Evolutionary conservation across 306 rosid species (phyloP).

Genomic region (Ormosia emarginata): DNA sequence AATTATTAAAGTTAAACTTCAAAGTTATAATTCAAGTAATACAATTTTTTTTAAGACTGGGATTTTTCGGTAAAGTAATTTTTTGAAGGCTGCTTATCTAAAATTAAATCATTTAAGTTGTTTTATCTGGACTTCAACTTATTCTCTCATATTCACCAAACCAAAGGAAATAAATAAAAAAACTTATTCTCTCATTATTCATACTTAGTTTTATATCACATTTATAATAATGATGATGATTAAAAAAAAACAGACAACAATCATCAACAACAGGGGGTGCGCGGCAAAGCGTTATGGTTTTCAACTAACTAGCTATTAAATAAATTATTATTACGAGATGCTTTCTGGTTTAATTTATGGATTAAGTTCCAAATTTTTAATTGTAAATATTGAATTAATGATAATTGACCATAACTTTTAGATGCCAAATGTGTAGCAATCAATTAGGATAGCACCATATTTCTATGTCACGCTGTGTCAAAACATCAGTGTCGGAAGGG

Average conservation of each 20-base stretch:
- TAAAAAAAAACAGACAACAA: neutral
- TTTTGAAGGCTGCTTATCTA: neutral
- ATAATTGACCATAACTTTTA: neutral
- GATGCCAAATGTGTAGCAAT: conserved; percentile 27
- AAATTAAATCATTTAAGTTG: too few species aligned
- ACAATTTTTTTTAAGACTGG: neutral
- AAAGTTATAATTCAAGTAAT: neutral
- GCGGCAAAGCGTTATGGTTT: conserved; percentile 2
- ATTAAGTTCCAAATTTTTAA: neutral
- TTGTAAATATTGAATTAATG: neutral
- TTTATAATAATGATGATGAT: neutral
- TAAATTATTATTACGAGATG: neutral
- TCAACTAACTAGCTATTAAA: neutral
- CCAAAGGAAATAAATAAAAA: too few species aligned
- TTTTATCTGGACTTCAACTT: neutral
- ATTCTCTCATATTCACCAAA: neutral
- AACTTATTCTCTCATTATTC: neutral
- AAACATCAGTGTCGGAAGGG: neutral
- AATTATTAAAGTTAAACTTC: neutral
- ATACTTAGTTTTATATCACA: neutral
- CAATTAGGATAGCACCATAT: conserved; percentile 3
- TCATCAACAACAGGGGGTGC: neutral
- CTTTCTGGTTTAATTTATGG: neutral
- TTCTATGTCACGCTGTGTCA: neutral
- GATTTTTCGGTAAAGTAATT: neutral